Conservation (phyloP, 108 stramenopile species). For the Cylindrotheca fusiformis region DNA sequence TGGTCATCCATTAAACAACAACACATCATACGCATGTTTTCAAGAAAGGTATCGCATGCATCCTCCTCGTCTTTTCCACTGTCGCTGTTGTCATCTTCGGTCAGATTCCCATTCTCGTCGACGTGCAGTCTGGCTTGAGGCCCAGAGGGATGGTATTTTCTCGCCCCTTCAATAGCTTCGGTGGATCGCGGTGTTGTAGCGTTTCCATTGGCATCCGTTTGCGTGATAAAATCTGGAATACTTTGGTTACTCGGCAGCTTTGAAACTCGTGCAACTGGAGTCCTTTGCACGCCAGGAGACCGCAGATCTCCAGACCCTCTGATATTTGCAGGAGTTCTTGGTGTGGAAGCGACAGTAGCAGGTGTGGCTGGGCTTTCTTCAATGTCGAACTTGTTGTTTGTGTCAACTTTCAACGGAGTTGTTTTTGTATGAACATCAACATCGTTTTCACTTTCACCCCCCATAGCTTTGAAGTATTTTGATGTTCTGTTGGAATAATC, state of each 20-base stretch:
- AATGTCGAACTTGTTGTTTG: conserved; percentile 7
- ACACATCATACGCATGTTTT: conserved; percentile 82
- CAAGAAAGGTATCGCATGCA: conserved; percentile 72
- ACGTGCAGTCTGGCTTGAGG: conserved; percentile 58
- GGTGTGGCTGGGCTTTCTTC: neutral
- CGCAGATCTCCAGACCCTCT: conserved; percentile 66
- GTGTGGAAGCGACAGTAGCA: conserved; percentile 21
- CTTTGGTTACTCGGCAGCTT: conserved; percentile 16
- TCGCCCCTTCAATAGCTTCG: conserved; percentile 50
- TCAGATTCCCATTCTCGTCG: conserved; percentile 26
- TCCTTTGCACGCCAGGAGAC: conserved; percentile 70
- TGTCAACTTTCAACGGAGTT: conserved; percentile 8
- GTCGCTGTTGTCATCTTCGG: conserved; percentile 39
- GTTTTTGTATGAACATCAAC: neutral
- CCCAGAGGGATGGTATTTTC: conserved; percentile 52
- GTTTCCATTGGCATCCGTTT: conserved; percentile 79
- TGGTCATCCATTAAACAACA: conserved; percentile 73
- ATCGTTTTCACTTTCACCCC: conserved; percentile 9
- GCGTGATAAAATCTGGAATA: conserved; percentile 87
- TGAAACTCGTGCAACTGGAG: conserved; percentile 43
- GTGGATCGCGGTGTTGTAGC: conserved; percentile 72
- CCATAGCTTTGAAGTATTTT: conserved; percentile 6
- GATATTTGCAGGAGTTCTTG: conserved; percentile 44
- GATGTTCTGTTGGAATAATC: too few species aligned
- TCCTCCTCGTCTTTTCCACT: conserved; percentile 45